Evolutionary conservation across 495 filamentous ascomycete genomes (phyloP).

Genomic region (Recurvomyces mirabilis): DNA sequence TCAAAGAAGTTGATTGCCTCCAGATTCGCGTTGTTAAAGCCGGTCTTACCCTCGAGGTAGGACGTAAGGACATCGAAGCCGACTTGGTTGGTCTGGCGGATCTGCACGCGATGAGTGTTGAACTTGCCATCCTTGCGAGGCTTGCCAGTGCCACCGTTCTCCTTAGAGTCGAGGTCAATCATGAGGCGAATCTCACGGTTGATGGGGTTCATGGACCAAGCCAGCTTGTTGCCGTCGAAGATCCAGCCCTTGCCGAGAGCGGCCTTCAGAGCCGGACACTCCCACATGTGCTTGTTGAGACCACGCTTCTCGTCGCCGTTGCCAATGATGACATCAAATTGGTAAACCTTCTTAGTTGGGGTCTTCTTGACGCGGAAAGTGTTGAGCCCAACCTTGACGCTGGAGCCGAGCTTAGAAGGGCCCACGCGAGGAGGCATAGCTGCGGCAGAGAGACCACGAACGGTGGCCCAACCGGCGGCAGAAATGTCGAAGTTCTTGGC

Average conservation of each 20-base stretch:
- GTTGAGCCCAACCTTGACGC: constrained; percentile 55
- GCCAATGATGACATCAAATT: constrained; percentile 73
- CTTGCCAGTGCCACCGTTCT: constrained; percentile 30
- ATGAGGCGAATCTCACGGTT: constrained; percentile 35
- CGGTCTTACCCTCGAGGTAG: constrained; percentile 50
- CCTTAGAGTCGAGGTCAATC: constrained; percentile 54
- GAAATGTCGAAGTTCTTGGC: constrained; percentile 26
- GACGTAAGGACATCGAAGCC: constrained; percentile 49
- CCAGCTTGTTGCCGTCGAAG: constrained; percentile 67
- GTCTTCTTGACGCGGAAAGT: constrained; percentile 46
- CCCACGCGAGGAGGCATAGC: constrained; percentile 5
- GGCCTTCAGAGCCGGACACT: constrained; percentile 44
- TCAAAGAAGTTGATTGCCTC: constrained; percentile 86
- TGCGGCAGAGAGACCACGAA: constrained; percentile 16
- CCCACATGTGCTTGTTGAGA: constrained; percentile 64
- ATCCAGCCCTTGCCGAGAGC: constrained; percentile 48
- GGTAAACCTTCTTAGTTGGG: constrained; percentile 48
- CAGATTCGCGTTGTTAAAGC: constrained; percentile 52
- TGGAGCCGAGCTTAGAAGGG: constrained; percentile 36
- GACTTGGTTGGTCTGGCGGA: constrained; percentile 49
- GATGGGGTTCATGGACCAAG: constrained; percentile 44
- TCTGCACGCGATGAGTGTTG: constrained; percentile 45
- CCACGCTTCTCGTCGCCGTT: constrained; percentile 49
- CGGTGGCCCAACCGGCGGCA: constrained; percentile 22
- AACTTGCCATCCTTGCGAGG: constrained; percentile 25